Percentiles rank a stretch among this genome's conserved stretches.
Conservation (phyloP, 23 red algal species). For the Gracilaria gracilis region DNA sequence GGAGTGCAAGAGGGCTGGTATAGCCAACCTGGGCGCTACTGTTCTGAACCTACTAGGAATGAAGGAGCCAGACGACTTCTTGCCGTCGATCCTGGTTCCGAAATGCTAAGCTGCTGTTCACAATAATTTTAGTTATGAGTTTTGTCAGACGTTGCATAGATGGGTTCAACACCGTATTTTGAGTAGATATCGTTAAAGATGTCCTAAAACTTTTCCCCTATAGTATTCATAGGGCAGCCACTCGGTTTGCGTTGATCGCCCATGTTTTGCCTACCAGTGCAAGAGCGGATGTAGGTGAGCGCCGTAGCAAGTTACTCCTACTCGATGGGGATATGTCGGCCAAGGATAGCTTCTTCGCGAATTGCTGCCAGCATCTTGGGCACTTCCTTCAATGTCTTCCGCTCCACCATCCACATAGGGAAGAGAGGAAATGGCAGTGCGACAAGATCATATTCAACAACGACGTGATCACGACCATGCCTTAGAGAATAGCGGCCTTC, state of each 20-base stretch:
- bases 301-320: not conserved
- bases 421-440: conserved; percentile 83
- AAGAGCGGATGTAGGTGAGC: not conserved
- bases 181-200: not conserved
- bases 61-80: conserved; percentile 66
- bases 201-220: not conserved
- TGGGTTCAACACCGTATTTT: not conserved
- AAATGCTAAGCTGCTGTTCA: conserved; percentile 2
- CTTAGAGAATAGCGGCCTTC: conserved; percentile 72
- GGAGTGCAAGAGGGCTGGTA: conserved; percentile 75
- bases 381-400: conserved; percentile 94
- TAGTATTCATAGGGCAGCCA: not conserved
- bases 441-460: conserved; percentile 83
- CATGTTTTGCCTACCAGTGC: not conserved
- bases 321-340: conserved; percentile 29
- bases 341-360: conserved; percentile 58
- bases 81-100: conserved; percentile 73
- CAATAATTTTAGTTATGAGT: not conserved
- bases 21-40: conserved; percentile 80
- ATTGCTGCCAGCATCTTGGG: conserved; percentile 84
- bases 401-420: conserved; percentile 91
- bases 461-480: conserved; percentile 35
- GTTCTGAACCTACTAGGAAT: conserved; percentile 83
- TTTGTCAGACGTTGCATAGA: not conserved
- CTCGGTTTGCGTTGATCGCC: not conserved